Evolutionary conservation across 805 yeast species (phyloP), one percentile per base, ranked within the genome.

Genomic region (Wickerhamiella kazuoi): DNA sequence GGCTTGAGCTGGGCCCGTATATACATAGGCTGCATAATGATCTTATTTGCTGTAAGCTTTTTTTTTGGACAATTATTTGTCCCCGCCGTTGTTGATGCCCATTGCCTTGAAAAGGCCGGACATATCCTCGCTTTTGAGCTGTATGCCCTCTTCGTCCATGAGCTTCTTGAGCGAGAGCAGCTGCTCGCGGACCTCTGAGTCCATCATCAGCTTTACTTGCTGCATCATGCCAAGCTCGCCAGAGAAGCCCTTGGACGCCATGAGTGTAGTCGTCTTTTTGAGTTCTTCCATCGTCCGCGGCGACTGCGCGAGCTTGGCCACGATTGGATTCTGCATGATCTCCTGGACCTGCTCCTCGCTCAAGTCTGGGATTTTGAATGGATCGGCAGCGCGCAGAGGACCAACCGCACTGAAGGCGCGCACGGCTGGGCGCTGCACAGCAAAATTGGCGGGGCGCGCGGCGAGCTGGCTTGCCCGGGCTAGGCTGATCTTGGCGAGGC

Each of bases 181-280:
- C 44, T 50, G 44, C 20, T 38, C 43, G 19, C 51, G 42, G 17
- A 54, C 50, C 38, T 52, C 54, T 21, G 38, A 41, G 42, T 53
- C 55, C 35, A 54, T 44, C 41, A 54, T 36, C 37, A 54, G 40
- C 45, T 52, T 50, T 34, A 52, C 41, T 41, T 46, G 50, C 39
- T 46, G 41, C 50, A 49, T 43, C 14, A 41, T 34, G n/a, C 42
- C 44, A 35, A 43, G 34, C 17, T 43, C 37, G 14, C 46, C 44
- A n/a, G 39, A 34, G 36, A 46, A 47, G 14, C 52, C 51, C 61
- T 46, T 44, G 21, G 44, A 44, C 13, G 44, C 44, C 32, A 50
- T 37, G 15, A 50, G 32, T 26, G 37, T 34, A 32, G 44, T 44
- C 11, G 44, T 43, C 35, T 42, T 41, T 23, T 46, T 33, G 26